Conservation (phyloP, 352 stramenopile genomes). For the Phytopythium litorale region DNA sequence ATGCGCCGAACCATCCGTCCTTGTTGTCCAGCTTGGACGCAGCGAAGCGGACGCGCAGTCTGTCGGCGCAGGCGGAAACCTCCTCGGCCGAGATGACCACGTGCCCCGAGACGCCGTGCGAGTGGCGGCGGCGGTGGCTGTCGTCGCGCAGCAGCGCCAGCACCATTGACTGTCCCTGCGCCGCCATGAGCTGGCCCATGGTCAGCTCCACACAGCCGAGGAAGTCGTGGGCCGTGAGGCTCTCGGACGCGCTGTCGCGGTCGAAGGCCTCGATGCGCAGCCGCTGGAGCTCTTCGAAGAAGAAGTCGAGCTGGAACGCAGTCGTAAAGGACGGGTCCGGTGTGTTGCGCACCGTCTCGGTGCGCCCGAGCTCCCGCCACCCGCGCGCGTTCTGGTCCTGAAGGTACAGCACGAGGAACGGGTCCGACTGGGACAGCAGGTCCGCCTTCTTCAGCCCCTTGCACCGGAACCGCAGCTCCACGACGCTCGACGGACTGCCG, state of each 20-base stretch:
- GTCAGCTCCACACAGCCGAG: constrained; percentile 73
- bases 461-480: constrained; percentile 68
- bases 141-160: constrained; percentile 56
- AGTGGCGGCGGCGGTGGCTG: constrained; percentile 20
- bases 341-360: constrained; percentile 70
- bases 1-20: constrained; percentile 73
- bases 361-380: constrained; percentile 74
- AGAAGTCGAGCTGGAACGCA: constrained; percentile 68
- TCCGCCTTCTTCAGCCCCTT: constrained; percentile 71
- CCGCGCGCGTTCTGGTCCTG: constrained; percentile 35
- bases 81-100: constrained; percentile 71
- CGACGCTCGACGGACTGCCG: constrained; percentile 45
- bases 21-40: constrained; percentile 74
- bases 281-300: constrained; percentile 81
- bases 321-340: constrained; percentile 67
- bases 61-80: constrained; percentile 58
- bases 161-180: constrained; percentile 50
- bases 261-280: constrained; percentile 80
- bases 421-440: constrained; percentile 65
- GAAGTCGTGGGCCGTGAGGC: constrained; percentile 62
- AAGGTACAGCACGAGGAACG: constrained; percentile 72
- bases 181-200: constrained; percentile 72
- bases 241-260: constrained; percentile 60
- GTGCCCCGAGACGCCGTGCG: constrained; percentile 48
- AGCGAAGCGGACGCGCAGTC: constrained; percentile 56